phyloP scores from a whole-genome alignment of 2,329 filamentous ascomycete genomes.

The Hypomyces perniciosus region DNA sequence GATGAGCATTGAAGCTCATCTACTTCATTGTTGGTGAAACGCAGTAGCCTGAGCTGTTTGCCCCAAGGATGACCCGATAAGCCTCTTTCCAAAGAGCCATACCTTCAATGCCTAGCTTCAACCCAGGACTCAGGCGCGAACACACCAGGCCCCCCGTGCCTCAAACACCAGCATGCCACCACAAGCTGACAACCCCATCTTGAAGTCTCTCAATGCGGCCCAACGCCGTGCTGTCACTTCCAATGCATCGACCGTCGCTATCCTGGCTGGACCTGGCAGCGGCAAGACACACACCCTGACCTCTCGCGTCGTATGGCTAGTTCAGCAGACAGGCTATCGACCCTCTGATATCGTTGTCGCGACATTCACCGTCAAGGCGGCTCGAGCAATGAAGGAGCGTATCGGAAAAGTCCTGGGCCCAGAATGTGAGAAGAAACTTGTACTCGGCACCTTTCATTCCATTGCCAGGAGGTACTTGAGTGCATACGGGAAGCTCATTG shows the following conservation, averaged over 20 bases:
- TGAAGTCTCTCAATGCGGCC: constrained; percentile 48
- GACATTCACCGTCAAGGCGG: constrained; percentile 95
- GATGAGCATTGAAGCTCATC: background rate
- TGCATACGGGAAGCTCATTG: constrained; percentile 78
- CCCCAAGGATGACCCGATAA: too few relatives aligned
- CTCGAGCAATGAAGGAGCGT: constrained; percentile 85
- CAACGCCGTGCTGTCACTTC: constrained; percentile 53
- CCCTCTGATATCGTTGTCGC: constrained; percentile 90
- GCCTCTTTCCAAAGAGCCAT: background rate
- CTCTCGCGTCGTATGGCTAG: constrained; percentile 82
- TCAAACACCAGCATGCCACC: constrained; percentile 22
- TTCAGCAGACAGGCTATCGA: constrained; percentile 63
- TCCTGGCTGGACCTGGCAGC: constrained; percentile 61
- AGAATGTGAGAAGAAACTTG: constrained; percentile 65
- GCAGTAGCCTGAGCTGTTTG: too few relatives aligned
- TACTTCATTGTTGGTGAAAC: background rate
- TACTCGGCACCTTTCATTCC: constrained; percentile 92
- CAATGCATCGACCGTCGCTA: constrained; percentile 51
- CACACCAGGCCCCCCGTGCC: background rate
- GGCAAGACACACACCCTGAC: constrained; percentile 96
- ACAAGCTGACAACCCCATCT: constrained; percentile 28
- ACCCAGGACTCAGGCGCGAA: background rate
- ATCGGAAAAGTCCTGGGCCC: constrained; percentile 77
- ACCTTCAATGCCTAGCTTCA: constrained; percentile 3
- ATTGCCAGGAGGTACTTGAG: constrained; percentile 80